phyloP scores from a whole-genome alignment of 1,284 basidiomycete genomes.

The Peniophora sp. region DNA sequence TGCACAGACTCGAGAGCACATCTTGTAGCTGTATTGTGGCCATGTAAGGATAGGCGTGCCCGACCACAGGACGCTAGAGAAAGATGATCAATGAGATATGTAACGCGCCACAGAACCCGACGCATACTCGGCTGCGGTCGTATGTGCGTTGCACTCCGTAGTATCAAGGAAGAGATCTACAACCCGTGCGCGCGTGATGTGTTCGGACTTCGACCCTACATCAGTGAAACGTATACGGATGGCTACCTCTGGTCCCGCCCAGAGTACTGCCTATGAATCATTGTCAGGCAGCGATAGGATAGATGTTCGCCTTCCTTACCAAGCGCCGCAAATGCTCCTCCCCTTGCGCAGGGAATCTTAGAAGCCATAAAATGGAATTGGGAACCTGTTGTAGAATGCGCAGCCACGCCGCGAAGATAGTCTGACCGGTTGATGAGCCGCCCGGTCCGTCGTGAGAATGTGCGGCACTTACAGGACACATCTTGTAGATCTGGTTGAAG shows the following conservation, averaged over 20 bases:
- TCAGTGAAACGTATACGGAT: constrained; percentile 50
- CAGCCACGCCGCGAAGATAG: constrained; percentile 51
- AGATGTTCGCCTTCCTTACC: no score
- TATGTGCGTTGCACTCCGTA: constrained; percentile 59
- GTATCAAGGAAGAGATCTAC: constrained; percentile 60
- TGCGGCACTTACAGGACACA: constrained; percentile 10
- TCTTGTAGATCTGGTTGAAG: constrained; percentile 57
- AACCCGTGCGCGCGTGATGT: constrained; percentile 45
- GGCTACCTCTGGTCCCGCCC: constrained; percentile 48
- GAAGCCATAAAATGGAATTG: constrained; percentile 52
- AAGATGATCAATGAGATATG: background rate
- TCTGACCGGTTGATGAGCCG: background rate
- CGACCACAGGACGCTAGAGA: constrained; percentile 45
- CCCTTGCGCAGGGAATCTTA: constrained; percentile 51
- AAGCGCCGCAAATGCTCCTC: constrained; percentile 35
- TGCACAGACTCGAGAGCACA: constrained; percentile 55
- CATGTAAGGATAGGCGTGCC: constrained; percentile 55
- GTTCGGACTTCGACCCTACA: constrained; percentile 44
- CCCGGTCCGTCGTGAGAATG: background rate
- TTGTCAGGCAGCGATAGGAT: no score
- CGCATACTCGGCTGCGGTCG: constrained; percentile 49
- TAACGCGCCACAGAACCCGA: background rate
- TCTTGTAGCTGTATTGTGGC: constrained; percentile 49
- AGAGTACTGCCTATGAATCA: constrained; percentile 36
- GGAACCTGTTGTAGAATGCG: constrained; percentile 42